These are phyloP conservation scores for Plasmopara halstedii DNA, from an alignment of 352 stramenopile species.

Conservation along the genomic window DNA sequence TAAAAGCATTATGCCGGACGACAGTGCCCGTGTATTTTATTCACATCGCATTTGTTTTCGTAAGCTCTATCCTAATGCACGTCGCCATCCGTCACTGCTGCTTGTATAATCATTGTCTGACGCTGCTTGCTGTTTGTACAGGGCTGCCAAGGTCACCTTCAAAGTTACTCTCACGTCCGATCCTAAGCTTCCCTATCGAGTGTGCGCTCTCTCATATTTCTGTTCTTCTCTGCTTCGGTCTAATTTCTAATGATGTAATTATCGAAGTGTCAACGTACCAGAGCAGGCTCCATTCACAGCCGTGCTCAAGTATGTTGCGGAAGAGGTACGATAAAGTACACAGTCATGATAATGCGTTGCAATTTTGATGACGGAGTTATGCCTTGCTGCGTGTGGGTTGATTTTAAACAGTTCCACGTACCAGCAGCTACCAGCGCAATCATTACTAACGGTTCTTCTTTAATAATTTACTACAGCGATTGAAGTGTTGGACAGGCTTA, in stretches of 20 bases:
- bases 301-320: conserved; percentile 80
- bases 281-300: conserved; percentile 78
- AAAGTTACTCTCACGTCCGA: conserved; percentile 85
- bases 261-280: conserved; percentile 59
- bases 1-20: not conserved
- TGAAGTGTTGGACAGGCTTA: not conserved
- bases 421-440: conserved; percentile 77
- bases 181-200: conserved; percentile 74
- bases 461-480: not conserved
- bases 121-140: conserved; percentile 6
- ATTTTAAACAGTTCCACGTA: conserved; percentile 59
- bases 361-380: conserved; percentile 1
- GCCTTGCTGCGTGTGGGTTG: too few relatives aligned
- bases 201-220: conserved; percentile 28
- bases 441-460: conserved; percentile 66
- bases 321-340: conserved; percentile 36
- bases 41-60: too few relatives aligned
- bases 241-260: not conserved
- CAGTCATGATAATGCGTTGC: not conserved
- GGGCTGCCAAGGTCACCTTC: conserved; percentile 76
- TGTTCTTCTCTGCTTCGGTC: not conserved
- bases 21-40: conserved; percentile 2
- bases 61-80: conserved; percentile 6
- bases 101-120: not conserved
- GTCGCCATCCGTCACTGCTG: not conserved